Percentiles rank a stretch among this genome's conserved stretches.
phyloP scores from a whole-genome alignment of 2,329 filamentous ascomycete species.

The Colletotrichum caudatum region DNA sequence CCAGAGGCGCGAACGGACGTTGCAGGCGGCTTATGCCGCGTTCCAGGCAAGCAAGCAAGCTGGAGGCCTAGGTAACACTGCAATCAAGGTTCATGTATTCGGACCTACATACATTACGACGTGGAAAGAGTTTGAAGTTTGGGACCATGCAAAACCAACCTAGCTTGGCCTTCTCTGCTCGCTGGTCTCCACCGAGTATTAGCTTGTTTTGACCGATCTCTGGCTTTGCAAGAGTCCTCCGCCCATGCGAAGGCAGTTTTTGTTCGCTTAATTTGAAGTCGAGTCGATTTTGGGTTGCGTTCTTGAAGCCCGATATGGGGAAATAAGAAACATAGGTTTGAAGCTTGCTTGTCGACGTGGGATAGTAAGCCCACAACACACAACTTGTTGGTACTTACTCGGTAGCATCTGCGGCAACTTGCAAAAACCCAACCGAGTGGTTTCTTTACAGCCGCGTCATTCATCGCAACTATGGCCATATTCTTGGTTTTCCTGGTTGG shows the following conservation, averaged over 20 bases:
- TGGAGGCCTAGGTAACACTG: neutral
- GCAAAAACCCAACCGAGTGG: neutral
- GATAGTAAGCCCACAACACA: too few relatives aligned
- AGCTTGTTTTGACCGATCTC: slow-evolving; percentile 40
- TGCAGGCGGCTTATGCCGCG: neutral
- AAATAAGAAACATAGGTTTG: slow-evolving; percentile 16
- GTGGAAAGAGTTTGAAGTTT: slow-evolving; percentile 1
- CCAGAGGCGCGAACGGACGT: neutral
- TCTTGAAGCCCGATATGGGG: neutral
- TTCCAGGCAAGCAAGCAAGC: slow-evolving; percentile 10
- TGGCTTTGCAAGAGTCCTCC: slow-evolving; percentile 25
- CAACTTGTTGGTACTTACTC: too few relatives aligned
- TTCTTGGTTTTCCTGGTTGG: neutral
- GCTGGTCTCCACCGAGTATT: slow-evolving; percentile 25
- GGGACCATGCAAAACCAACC: neutral
- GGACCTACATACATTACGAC: too few relatives aligned
- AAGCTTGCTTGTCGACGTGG: neutral
- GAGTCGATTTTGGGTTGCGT: slow-evolving; percentile 18
- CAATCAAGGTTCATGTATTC: neutral
- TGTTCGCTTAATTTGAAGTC: neutral
- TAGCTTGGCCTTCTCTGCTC: slow-evolving; percentile 28
- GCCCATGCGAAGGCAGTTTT: slow-evolving; percentile 14
- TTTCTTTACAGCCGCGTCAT: neutral
- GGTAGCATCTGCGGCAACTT: too few relatives aligned
- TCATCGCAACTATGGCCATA: neutral